Base-by-base conservation (phyloP, 257 asterid species). In the Solanum tacnaense region DNA sequence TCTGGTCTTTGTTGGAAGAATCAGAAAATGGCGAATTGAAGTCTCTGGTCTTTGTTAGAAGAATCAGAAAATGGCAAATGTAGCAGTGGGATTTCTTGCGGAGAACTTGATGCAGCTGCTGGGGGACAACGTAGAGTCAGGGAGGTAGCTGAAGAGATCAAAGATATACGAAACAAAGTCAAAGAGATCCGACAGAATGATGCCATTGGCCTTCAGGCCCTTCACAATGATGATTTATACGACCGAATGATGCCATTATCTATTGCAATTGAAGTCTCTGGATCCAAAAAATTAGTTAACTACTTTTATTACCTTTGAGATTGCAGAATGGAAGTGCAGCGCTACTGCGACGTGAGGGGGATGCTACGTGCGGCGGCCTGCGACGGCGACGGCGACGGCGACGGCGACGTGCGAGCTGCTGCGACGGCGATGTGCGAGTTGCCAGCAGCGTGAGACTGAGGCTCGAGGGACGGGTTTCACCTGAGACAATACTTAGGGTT, bases 91-190 rank as follows among this genome's bases (percentile, higher is more conserved):
- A 72, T 86, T 44, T 10, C 67, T 89, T 27, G 35, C 70, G 68
- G 78, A 75, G 16, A 93, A 91, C 76, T 90, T 91, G 70, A 86
- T 89, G 88, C 91, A 89, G 87, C 86, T 92, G 9, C 86, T 90
- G 6, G 79, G 85, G 4, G 23, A 74, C 46, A 21, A 38, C n/a
- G 70, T 32, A 56, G 65, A 84, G 87, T 38, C 25, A 35, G 13
- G 27, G 38, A 67, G 5, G 62, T 70, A 6, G 79, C 87, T 11
- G 36, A 21, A 0, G 87, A 84, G 87, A 84, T 84, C 25, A 70
- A 84, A 23, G 56, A 4, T 35, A 84, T 84, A 1, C 72, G 87
- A 70, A 36, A 65, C 4, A 44, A 84, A 84, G 79, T 84, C 7
- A 84, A 36, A 41, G 75, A 36, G 36, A 84, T 84, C 38, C 20